phyloP scores from a whole-genome alignment of 2,329 filamentous ascomycete genomes.

The Cryphonectria parasitica region DNA sequence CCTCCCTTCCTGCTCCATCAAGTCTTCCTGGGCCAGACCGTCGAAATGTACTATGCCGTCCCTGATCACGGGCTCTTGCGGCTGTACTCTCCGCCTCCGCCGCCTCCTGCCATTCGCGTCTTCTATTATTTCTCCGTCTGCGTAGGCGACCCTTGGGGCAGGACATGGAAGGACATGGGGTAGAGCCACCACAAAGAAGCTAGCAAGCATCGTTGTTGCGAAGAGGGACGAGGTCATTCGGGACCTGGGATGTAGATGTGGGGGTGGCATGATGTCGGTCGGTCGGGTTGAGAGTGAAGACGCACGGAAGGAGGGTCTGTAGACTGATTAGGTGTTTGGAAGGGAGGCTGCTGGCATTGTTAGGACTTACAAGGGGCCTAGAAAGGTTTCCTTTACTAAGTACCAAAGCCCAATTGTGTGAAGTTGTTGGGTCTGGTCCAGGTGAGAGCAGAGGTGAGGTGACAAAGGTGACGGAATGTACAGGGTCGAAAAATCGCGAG shows the following conservation, averaged over 20 bases:
- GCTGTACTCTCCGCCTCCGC: conserved; percentile 41
- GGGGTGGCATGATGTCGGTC: conserved; percentile 69
- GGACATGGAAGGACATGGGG: conserved; percentile 93
- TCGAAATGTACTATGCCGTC: conserved; percentile 51
- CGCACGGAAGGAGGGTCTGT: background rate
- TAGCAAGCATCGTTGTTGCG: conserved; percentile 85
- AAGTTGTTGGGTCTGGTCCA: background rate
- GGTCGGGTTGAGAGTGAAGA: background rate
- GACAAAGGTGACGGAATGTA: background rate
- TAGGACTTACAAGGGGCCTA: background rate
- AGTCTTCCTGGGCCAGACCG: conserved; percentile 44
- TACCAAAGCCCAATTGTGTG: background rate
- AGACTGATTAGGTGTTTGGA: too few species aligned
- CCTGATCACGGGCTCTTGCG: conserved; percentile 30
- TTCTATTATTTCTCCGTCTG: conserved; percentile 64
- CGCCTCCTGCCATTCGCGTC: conserved; percentile 52
- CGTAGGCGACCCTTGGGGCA: conserved; percentile 73
- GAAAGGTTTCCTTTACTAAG: background rate
- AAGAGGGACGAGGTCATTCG: conserved; percentile 93
- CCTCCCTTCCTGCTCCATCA: conserved; percentile 44
- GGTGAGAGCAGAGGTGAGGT: background rate
- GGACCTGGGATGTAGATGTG: conserved; percentile 90
- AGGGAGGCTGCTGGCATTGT: background rate
- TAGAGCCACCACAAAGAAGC: conserved; percentile 88
- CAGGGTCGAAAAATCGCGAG: conserved; percentile 18